Base-by-base conservation (phyloP, 1,284 basidiomycete species). In the Malassezia psittaci region DNA sequence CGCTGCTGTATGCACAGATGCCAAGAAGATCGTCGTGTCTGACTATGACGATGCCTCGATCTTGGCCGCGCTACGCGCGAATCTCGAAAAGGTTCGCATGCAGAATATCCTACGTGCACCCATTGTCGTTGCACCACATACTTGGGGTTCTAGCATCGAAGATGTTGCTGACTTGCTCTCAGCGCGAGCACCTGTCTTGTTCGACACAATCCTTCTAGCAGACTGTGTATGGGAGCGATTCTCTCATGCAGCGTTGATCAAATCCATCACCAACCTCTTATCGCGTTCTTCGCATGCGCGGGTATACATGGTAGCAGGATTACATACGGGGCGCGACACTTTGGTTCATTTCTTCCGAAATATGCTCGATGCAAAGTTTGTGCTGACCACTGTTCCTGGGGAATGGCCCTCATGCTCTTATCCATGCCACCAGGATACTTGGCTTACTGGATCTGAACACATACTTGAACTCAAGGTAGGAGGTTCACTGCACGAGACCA, bases 151-250 rank as follows among this genome's bases (percentile, higher is more conserved):
- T 15, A 39, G 59, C 13, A 55, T 61, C 0, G 69, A 69, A 15
- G 71, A 74, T 35, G 21, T 72, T 6, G 16, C 63, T 18, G 71
- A 74, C 42, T 57, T 56, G 16, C 38, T 74, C 13, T 65, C 68
- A 2, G 40, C 18, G 18, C 35, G 12, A 2, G 16, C 40, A 2
- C 49, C 42, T 9, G 16, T 39, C 10, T 49, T 35, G 10, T 69
- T 64, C 42, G 66, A 69, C 44, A 48, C 52, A 19, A 44, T 74
- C n/a, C 51, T 74, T 11, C 46, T 74, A 3, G 71, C 69, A n/a
- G 71, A 74, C 48, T 72, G 70, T 35, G 36, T 74, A 9, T 74
- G 71, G 71, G 71, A 74, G 49, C 64, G 64, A 2, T 56, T 74
- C 16, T 67, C 67, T 5, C 71, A 74, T 50, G 57, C 57, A 10